Base-by-base conservation (phyloP, 805 yeast genomes). In the Ogataea populi-albae region DNA sequence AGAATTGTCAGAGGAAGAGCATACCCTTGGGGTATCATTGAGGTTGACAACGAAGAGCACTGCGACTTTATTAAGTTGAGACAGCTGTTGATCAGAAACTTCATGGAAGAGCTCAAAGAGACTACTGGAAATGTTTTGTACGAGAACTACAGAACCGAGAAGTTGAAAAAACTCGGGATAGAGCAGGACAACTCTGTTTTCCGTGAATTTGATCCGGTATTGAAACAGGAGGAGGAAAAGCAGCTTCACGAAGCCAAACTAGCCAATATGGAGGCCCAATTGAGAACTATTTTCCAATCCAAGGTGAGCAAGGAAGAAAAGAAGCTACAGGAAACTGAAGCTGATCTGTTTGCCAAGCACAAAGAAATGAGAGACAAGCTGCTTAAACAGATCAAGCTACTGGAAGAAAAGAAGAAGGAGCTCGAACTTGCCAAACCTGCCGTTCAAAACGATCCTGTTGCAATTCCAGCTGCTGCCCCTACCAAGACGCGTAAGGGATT, bases 21-120 rank as follows among this genome's bases (percentile, higher is more conserved):
- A 44, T 91, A 91, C 61, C 97, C 98, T 43, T 93, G 98, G 98
- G 98, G 98, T 49, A 72, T 84, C 16, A 84, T 93, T 53, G 97
- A 93, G 65, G 89, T 93, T 50, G 97, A 88, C 61, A 91, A 93
- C 61, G 93, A 86, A 66, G 79, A 79, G 38, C 97, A 93, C 61
- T 84, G 88, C 61, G 98, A 91, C 65, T 93, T 91, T 61, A 79
- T 84, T 47, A 80, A 79, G 62, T 75, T 91, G 61, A 83, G 97
- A 52, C 94, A 88, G 61, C 72, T 93, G 60, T 73, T 91, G 58
- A 74, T 93, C 43, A 82, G 95, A 69, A 86, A 83, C 63, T 89
- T 83, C 65, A 71, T 93, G 73, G 97, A 91, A 67, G 98, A 93
- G 62, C 76, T 91, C 55, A 81, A 88, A 56, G 98, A 93, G 62